Evolutionary conservation across 805 yeast species (phyloP), one percentile per base, ranked within the genome.

Genomic region (Barnettozyma populi): DNA sequence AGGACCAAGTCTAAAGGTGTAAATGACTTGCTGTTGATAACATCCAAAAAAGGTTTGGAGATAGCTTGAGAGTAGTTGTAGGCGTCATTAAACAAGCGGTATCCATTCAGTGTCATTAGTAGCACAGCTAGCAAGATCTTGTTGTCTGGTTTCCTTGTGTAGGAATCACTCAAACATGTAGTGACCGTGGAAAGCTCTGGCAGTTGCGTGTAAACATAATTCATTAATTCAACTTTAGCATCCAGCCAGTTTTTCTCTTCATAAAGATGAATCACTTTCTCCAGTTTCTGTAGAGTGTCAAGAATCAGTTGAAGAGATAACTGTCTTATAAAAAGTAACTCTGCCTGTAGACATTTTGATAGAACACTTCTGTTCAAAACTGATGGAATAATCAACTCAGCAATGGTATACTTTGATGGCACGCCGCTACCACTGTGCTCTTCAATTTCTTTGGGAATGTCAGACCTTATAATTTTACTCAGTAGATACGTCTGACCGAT

Each of bases 401-500:
- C 57, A 1, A 83, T 69, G 2, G 69, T 55, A 1, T 60, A 43
- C 24, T 57, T 55, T 1, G 66, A 57, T 36, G 78, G 82, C 11
- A 57, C 52, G 7, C 45, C 43, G 13, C 53, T 18, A 4, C 56
- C 57, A 44, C 63, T 59, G 21, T 61, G 59, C 3, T 52, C 52
- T 11, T 47, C 39, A 35, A 72, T 62, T 7, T 65, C 62, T 10
- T 51, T 53, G 0, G 94, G 89, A 7, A 84, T 59, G 1, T 79
- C 77, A 3, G 82, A 55, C 25, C 73, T 71, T n/a, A 87, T 72
- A 6, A 86, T 71, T 48, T 79, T 78, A 1, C 82, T 72, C 40
- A 83, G 66, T 2, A 88, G 63, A 23, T 83, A 69, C 1, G 88
- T 76, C 64, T 78, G 84, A 7, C 94, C 86, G 41, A 89, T 72